Percentiles rank a stretch among this genome's conserved stretches.
phyloP scores from a whole-genome alignment of 2,329 filamentous ascomycete genomes.

The Venturia effusa region DNA sequence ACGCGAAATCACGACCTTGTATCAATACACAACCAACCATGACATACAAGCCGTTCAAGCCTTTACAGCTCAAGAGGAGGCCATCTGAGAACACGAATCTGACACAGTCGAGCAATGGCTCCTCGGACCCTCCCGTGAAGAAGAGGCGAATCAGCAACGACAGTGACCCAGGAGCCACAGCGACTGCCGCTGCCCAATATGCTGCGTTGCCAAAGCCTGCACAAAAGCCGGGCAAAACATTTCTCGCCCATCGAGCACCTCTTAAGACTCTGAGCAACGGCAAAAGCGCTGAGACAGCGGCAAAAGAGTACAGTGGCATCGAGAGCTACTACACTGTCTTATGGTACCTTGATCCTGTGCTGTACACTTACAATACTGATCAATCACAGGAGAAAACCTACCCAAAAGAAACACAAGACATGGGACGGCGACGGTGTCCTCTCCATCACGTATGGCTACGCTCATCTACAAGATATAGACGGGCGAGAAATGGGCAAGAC shows the following conservation, averaged over 20 bases:
- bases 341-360: background rate
- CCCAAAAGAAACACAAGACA: slow-evolving; percentile 63
- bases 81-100: background rate
- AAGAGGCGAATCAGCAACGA: slow-evolving; percentile 7
- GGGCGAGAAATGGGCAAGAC: slow-evolving; percentile 53
- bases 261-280: background rate
- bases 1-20: background rate
- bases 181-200: background rate
- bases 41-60: slow-evolving; percentile 12
- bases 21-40: background rate
- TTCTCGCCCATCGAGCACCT: slow-evolving; percentile 5
- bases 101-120: background rate
- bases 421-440: slow-evolving; percentile 66
- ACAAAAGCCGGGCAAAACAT: slow-evolving; percentile 4
- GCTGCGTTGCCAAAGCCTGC: slow-evolving; percentile 5
- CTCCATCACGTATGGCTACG: slow-evolving; percentile 45
- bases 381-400: slow-evolving; percentile 50
- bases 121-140: slow-evolving; percentile 5
- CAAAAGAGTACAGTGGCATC: background rate
- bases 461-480: slow-evolving; percentile 48
- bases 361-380: slow-evolving; percentile 6
- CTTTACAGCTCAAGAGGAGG: slow-evolving; percentile 8
- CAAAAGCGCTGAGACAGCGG: background rate
- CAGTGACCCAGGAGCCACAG: slow-evolving; percentile 5
- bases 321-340: slow-evolving; percentile 12